phyloP scores from a whole-genome alignment of 129 eudicot species.

The Artemisia annua region DNA sequence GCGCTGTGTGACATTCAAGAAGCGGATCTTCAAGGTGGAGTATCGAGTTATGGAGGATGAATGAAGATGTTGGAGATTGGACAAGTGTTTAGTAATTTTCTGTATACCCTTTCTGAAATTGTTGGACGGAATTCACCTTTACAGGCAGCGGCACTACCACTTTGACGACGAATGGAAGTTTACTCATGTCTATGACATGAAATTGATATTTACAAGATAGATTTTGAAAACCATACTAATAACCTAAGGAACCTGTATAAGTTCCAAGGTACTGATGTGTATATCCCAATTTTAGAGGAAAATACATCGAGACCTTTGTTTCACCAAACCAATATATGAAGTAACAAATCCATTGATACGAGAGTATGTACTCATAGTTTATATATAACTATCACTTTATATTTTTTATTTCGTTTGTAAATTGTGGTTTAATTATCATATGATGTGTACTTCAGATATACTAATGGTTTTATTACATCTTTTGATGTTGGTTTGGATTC shows the following conservation, averaged over 20 bases:
- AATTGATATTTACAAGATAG: neutral
- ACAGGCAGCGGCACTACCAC: neutral
- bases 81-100: neutral
- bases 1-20: neutral
- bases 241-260: too few species aligned
- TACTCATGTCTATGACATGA: neutral
- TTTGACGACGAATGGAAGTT: slow-evolving; percentile 17
- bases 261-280: neutral
- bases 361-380: too few species aligned
- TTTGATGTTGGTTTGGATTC: too few species aligned
- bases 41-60: slow-evolving; percentile 3
- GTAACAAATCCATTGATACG: too few species aligned
- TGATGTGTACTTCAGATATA: too few species aligned
- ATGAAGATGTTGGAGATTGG: slow-evolving; percentile 13
- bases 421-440: too few species aligned
- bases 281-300: neutral
- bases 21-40: neutral
- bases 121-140: too few species aligned
- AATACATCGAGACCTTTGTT: neutral
- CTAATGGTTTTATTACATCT: too few species aligned
- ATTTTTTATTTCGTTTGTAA: too few species aligned
- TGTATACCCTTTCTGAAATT: neutral
- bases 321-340: neutral
- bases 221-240: neutral
- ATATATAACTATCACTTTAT: too few species aligned